Evolutionary conservation across 805 yeast genomes (phyloP).

Genomic region (Teunomyces pallodes): DNA sequence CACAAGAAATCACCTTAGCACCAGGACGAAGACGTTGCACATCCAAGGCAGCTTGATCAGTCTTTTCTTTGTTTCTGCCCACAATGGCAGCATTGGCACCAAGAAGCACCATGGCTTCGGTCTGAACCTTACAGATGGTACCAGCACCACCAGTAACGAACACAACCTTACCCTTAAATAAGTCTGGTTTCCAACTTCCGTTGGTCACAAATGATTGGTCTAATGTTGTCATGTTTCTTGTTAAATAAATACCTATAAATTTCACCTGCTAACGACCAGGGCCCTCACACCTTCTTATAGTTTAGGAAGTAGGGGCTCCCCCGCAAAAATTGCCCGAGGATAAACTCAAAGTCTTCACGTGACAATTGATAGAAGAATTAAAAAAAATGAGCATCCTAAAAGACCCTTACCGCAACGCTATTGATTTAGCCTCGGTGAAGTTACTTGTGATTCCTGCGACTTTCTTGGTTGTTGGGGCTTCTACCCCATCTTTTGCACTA

Average conservation of each 20-base stretch:
- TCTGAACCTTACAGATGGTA: constrained; percentile 27
- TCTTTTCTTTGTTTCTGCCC: constrained; percentile 25
- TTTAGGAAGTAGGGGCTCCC: neutral
- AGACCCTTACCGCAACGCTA: neutral
- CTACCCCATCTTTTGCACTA: neutral
- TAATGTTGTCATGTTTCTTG: constrained; percentile 6
- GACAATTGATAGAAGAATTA: neutral
- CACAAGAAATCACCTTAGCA: constrained; percentile 22
- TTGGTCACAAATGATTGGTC: constrained; percentile 17
- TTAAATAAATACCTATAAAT: neutral
- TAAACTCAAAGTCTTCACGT: neutral
- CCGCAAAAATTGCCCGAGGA: constrained; percentile 3
- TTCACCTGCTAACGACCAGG: neutral
- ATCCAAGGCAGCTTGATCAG: constrained; percentile 22
- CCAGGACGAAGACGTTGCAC: constrained; percentile 22
- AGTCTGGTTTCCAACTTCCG: constrained; percentile 23
- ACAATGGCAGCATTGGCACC: constrained; percentile 30
- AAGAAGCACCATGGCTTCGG: constrained; percentile 26
- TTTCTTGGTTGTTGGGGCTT: neutral
- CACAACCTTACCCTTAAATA: constrained; percentile 29
- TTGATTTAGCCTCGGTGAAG: neutral
- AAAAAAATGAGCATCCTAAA: too few relatives aligned
- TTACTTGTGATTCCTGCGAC: neutral
- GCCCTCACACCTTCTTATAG: neutral
- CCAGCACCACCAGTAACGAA: constrained; percentile 33